phyloP scores from a whole-genome alignment of 768 basidiomycete species.

The Dioszegia crocea region DNA sequence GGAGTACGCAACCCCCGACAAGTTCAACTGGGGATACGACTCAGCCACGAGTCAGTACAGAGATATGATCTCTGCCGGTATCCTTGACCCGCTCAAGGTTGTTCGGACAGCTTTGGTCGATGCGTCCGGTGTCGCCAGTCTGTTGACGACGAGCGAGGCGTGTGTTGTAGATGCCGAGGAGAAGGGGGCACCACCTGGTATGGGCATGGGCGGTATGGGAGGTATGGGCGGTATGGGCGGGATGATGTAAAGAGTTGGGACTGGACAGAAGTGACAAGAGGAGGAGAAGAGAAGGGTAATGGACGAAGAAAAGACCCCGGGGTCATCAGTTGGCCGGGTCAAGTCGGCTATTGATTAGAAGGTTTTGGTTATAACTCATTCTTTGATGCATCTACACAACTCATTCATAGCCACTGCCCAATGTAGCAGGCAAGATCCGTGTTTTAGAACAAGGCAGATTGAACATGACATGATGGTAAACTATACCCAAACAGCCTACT shows the following conservation, averaged over 20 bases:
- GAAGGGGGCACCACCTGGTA: slow-evolving; percentile 64
- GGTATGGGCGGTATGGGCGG: slow-evolving; percentile 54
- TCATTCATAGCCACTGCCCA: not conserved
- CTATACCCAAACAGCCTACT: too few relatives aligned
- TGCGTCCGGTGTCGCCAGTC: slow-evolving; percentile 83
- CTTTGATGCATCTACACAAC: too few relatives aligned
- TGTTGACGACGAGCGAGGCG: slow-evolving; percentile 88
- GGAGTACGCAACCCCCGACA: slow-evolving; percentile 51
- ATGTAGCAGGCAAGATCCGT: too few relatives aligned
- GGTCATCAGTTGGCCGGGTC: too few relatives aligned
- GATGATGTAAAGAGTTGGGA: slow-evolving; percentile 34
- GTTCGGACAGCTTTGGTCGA: slow-evolving; percentile 89
- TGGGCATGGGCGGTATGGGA: slow-evolving; percentile 56
- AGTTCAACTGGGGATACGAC: slow-evolving; percentile 86
- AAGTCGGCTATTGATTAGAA: too few relatives aligned
- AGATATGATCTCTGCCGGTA: slow-evolving; percentile 90
- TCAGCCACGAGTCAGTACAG: slow-evolving; percentile 86
- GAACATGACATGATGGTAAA: not conserved
- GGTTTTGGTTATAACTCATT: too few relatives aligned
- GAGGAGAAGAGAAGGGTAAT: not conserved
- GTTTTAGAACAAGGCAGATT: too few relatives aligned
- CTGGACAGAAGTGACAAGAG: not conserved
- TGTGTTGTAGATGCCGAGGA: slow-evolving; percentile 82
- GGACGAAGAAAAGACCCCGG: not conserved
- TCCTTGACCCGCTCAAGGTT: slow-evolving; percentile 94